phyloP scores from a whole-genome alignment of 345 rosid species.

The Citrus unshiu region DNA sequence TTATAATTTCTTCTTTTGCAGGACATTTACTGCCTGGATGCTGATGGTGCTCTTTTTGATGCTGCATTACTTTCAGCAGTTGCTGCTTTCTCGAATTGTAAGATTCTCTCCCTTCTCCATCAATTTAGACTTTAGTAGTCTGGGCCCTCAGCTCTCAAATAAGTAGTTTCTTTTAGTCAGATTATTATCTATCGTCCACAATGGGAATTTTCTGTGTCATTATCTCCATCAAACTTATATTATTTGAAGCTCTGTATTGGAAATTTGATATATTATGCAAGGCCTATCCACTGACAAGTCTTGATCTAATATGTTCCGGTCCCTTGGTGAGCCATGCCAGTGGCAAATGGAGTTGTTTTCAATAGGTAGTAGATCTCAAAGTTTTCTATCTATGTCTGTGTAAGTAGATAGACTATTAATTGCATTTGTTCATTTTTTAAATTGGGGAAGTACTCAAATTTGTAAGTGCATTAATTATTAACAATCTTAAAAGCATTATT shows the following conservation, averaged over 20 bases:
- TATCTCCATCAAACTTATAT: not conserved
- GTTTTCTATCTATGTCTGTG: not conserved
- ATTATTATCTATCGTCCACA: not conserved
- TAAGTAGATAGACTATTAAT: not conserved
- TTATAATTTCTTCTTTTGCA: conserved; percentile 22
- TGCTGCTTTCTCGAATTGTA: conserved; percentile 78
- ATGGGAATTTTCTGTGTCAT: not conserved
- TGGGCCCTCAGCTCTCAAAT: not conserved
- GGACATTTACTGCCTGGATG: conserved; percentile 93
- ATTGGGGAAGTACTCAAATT: not conserved
- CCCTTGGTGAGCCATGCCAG: too few species aligned
- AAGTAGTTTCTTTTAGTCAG: not conserved
- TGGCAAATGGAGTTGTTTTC: too few species aligned
- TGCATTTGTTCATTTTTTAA: not conserved
- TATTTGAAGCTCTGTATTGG: not conserved
- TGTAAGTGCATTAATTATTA: not conserved
- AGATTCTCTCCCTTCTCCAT: conserved; percentile 20
- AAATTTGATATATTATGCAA: not conserved
- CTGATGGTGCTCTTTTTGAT: conserved; percentile 93
- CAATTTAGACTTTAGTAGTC: not conserved
- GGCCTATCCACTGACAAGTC: not conserved
- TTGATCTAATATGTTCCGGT: not conserved
- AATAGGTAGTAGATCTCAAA: not conserved
- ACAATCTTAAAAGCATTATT: conserved; percentile 6
- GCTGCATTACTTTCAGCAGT: conserved; percentile 87